A percentile compares a stretch with the other conserved stretches of the same genome.
These are phyloP conservation scores for Diplocarpon rosae DNA, from an alignment of 2,329 filamentous ascomycete genomes.

Conservation along the genomic window DNA sequence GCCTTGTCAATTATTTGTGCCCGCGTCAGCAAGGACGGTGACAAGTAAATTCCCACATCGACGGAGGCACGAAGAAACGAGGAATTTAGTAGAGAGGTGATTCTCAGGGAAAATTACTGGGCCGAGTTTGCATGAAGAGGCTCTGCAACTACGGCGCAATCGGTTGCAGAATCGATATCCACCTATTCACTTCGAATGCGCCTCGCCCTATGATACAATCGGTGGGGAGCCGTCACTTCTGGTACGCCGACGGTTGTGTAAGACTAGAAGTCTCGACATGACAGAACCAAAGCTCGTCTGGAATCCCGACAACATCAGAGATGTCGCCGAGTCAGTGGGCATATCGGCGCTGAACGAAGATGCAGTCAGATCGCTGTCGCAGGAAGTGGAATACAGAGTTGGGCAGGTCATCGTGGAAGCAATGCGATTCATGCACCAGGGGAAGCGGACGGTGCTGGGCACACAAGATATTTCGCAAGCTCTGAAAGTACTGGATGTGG, in stretches of 20 bases:
- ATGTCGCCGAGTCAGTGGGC: slow-evolving; percentile 93
- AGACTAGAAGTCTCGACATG: slow-evolving; percentile 3
- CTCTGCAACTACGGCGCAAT: background rate
- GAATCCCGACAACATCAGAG: slow-evolving; percentile 92
- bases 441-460: slow-evolving; percentile 73
- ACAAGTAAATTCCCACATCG: background rate
- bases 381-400: slow-evolving; percentile 92
- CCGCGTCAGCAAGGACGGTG: background rate
- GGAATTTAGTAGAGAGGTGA: background rate
- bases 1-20: slow-evolving; percentile 6
- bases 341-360: slow-evolving; percentile 74
- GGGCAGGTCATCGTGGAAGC: slow-evolving; percentile 90
- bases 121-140: background rate
- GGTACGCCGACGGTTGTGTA: background rate
- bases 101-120: background rate
- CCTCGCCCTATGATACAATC: background rate
- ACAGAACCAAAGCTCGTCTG: slow-evolving; percentile 50
- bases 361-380: slow-evolving; percentile 73
- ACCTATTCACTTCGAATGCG: background rate
- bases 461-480: slow-evolving; percentile 86
- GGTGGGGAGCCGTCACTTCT: background rate
- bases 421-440: slow-evolving; percentile 90
- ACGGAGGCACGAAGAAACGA: background rate
- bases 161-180: background rate
- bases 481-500: slow-evolving; percentile 76